phyloP scores from a whole-genome alignment of 371 early-diverging fungal genomes.

The Mortierella polycephala region DNA sequence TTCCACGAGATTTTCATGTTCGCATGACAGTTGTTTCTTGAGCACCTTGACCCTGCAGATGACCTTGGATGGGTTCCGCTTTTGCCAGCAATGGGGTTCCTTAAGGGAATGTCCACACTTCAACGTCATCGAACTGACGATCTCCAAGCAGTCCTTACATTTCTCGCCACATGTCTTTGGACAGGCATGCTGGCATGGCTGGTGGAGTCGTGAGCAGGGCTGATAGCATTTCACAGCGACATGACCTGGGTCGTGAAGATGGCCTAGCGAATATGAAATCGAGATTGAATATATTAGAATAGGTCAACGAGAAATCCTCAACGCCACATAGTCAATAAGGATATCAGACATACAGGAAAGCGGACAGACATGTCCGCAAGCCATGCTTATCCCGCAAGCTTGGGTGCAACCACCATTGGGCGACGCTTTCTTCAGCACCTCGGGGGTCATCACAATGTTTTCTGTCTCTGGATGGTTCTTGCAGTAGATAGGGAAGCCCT shows the following conservation, averaged over 20 bases:
- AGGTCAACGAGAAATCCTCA: neutral
- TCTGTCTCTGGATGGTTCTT: constrained; percentile 52
- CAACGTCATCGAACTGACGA: constrained; percentile 28
- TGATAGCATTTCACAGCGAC: constrained; percentile 49
- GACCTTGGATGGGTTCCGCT: constrained; percentile 22
- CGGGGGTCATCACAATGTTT: constrained; percentile 26
- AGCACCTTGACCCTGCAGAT: constrained; percentile 36
- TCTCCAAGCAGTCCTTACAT: constrained; percentile 55
- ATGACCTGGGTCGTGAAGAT: constrained; percentile 35
- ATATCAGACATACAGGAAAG: constrained; percentile 49
- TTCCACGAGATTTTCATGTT: constrained; percentile 44
- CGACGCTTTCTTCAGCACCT: constrained; percentile 22
- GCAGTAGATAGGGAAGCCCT: constrained; percentile 59
- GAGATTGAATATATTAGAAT: constrained; percentile 22
- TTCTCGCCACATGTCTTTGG: constrained; percentile 56
- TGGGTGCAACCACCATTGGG: constrained; percentile 57
- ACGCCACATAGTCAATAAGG: neutral
- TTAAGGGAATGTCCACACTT: constrained; percentile 45
- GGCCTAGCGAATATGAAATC: constrained; percentile 22
- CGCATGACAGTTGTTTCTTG: constrained; percentile 47
- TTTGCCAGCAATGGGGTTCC: constrained; percentile 38
- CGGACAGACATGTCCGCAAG: constrained; percentile 55
- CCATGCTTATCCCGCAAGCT: constrained; percentile 35
- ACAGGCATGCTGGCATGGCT: constrained; percentile 50
- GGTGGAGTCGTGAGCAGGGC: constrained; percentile 55